Percentiles rank a stretch among this genome's conserved stretches.
Evolutionary conservation across 108 stramenopile genomes (phyloP).

Genomic region (Fragilaria crotonensis): DNA sequence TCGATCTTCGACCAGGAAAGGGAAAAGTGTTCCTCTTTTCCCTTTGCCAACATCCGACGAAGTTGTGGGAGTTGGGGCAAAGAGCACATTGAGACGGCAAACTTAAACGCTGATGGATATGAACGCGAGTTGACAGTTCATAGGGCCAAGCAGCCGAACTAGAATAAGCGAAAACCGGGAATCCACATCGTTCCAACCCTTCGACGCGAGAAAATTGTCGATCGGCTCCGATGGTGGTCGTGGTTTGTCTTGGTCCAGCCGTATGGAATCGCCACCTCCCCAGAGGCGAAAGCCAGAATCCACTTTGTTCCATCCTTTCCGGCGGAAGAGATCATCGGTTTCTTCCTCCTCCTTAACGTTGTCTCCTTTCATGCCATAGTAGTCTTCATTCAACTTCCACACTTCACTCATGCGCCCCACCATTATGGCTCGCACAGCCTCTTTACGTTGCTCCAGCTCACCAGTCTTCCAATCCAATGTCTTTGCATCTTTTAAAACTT

Average conservation of each 20-base stretch:
- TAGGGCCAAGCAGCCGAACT: no score
- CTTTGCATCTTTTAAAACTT: constrained; percentile 59
- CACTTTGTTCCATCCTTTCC: constrained; percentile 78
- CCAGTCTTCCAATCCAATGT: constrained; percentile 50
- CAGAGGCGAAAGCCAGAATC: constrained; percentile 78
- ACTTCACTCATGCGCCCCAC: constrained; percentile 41
- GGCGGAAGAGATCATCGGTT: constrained; percentile 52
- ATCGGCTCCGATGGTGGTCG: constrained; percentile 4
- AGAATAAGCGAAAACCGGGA: constrained; percentile 70
- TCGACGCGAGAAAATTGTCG: constrained; percentile 52
- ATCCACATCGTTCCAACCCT: constrained; percentile 79
- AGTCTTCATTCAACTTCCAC: constrained; percentile 41
- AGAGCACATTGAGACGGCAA: no score
- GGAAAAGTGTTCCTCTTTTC: no score
- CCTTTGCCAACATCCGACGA: no score
- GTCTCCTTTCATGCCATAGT: constrained; percentile 10
- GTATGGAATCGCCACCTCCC: constrained; percentile 27
- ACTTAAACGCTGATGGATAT: no score
- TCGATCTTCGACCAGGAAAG: no score
- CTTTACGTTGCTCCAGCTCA: constrained; percentile 49
- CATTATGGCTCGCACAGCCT: constrained; percentile 40
- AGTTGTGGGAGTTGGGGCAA: no score
- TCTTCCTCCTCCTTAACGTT: constrained; percentile 5
- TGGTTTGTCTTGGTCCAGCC: neutral
- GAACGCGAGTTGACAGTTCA: no score